A percentile compares a stretch with the other conserved stretches of the same genome.
These are phyloP conservation scores for Hyaloscypha bicolor DNA, from an alignment of 495 filamentous ascomycete species.

Conservation along the genomic window DNA sequence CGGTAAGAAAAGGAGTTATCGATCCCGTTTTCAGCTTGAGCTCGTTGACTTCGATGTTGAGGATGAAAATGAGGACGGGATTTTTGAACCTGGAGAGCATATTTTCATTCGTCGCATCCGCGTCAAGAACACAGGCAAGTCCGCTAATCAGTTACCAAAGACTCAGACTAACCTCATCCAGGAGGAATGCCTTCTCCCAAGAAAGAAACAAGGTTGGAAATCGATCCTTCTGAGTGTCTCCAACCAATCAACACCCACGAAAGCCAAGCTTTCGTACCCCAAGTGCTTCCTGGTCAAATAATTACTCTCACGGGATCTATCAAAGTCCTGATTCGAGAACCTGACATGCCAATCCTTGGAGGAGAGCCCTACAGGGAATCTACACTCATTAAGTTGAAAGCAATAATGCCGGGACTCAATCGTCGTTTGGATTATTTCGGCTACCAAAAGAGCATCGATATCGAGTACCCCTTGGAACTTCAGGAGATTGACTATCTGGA, in stretches of 20 bases:
- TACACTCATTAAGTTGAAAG: conserved; percentile 13
- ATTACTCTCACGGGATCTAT: conserved; percentile 11
- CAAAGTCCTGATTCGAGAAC: conserved; percentile 19
- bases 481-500: conserved; percentile 8
- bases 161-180: neutral
- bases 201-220: conserved; percentile 9
- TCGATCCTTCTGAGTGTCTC: conserved; percentile 11
- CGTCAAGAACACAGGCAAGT: conserved; percentile 42
- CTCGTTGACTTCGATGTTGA: conserved; percentile 38
- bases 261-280: conserved; percentile 8
- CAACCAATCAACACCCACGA: conserved; percentile 3
- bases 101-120: conserved; percentile 43
- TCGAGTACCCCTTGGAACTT: conserved; percentile 14
- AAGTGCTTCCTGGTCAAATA: conserved; percentile 8
- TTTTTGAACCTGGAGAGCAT: conserved; percentile 50
- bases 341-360: neutral
- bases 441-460: conserved; percentile 3
- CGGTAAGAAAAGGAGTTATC: conserved; percentile 7
- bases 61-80: conserved; percentile 48
- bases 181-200: conserved; percentile 21
- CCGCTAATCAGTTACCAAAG: neutral
- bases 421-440: conserved; percentile 15
- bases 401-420: conserved; percentile 21
- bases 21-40: conserved; percentile 22
- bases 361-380: conserved; percentile 1